These are phyloP conservation scores for Paracorniculantispora psalliotae DNA, from an alignment of 2,329 filamentous ascomycete species.

Conservation along the genomic window DNA sequence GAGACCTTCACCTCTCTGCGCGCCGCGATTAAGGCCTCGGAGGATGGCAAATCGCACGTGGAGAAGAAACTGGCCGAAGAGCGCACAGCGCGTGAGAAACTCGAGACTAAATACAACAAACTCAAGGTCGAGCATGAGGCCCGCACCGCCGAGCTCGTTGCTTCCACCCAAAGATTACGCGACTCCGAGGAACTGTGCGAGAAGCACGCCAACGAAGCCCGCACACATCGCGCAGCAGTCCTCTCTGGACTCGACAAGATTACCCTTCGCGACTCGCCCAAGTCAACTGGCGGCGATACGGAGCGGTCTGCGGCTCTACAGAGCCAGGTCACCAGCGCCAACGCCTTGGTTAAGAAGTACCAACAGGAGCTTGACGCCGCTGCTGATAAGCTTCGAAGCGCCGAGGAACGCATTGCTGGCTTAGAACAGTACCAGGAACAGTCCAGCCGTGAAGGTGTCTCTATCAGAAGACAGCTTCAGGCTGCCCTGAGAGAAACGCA, in stretches of 20 bases:
- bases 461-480: constrained; percentile 86
- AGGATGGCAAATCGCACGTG: constrained; percentile 68
- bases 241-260: constrained; percentile 77
- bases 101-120: constrained; percentile 71
- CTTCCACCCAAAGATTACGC: constrained; percentile 65
- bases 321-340: constrained; percentile 72
- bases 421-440: constrained; percentile 97
- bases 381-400: constrained; percentile 81
- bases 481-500: constrained; percentile 78
- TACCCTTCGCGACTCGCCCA: constrained; percentile 46
- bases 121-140: constrained; percentile 81
- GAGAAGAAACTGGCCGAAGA: constrained; percentile 84
- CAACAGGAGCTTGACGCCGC: constrained; percentile 83
- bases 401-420: constrained; percentile 94
- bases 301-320: constrained; percentile 72
- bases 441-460: constrained; percentile 85
- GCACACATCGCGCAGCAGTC: constrained; percentile 77
- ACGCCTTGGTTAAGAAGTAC: constrained; percentile 77
- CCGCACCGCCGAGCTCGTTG: constrained; percentile 70
- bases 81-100: constrained; percentile 64
- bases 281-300: constrained; percentile 44
- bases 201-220: constrained; percentile 80
- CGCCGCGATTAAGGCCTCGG: constrained; percentile 72
- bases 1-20: constrained; percentile 70
- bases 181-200: constrained; percentile 87